These are phyloP conservation scores for Pseudocercospora fijiensis DNA, from an alignment of 2,329 filamentous ascomycete genomes.

Conservation along the genomic window DNA sequence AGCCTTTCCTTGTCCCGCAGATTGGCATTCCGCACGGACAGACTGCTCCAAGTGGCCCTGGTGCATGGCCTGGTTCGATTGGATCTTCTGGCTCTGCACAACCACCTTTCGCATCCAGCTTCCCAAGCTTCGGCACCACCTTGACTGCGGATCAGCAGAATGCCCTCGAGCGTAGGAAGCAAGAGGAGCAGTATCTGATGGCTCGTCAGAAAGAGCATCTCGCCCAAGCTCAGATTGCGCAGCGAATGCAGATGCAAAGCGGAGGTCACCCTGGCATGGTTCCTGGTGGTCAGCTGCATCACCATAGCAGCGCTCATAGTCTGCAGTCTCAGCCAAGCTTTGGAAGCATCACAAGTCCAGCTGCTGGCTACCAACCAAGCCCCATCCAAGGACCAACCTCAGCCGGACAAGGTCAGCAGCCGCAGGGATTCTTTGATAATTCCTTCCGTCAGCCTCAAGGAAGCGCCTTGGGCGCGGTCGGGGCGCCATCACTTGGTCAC, in stretches of 20 bases:
- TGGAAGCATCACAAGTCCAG: constrained; percentile 85
- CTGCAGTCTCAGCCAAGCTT: constrained; percentile 97
- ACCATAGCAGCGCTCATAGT: constrained; percentile 92
- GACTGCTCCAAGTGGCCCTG: constrained; percentile 47
- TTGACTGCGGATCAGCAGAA: constrained; percentile 98
- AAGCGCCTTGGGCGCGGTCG: constrained; percentile 47
- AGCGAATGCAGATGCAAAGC: constrained; percentile 65
- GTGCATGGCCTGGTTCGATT: constrained; percentile 43
- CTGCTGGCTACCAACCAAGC: constrained; percentile 57
- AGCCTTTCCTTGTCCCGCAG: constrained; percentile 95
- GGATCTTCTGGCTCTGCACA: constrained; percentile 43
- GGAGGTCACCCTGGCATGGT: constrained; percentile 46
- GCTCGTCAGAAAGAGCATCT: constrained; percentile 93
- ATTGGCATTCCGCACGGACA: constrained; percentile 92
- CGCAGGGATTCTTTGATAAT: constrained; percentile 70
- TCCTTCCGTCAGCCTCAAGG: constrained; percentile 45
- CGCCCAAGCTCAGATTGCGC: constrained; percentile 77
- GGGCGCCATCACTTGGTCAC: constrained; percentile 46
- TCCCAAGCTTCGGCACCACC: constrained; percentile 94
- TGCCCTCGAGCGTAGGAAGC: constrained; percentile 90
- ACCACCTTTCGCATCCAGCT: constrained; percentile 87
- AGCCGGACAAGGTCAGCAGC: constrained; percentile 31
- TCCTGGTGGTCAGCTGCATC: constrained; percentile 65
- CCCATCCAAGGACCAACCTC: constrained; percentile 50
- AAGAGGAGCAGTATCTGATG: constrained; percentile 97